These are phyloP conservation scores for Vigna mungo DNA, from an alignment of 306 rosid species.

Conservation along the genomic window DNA sequence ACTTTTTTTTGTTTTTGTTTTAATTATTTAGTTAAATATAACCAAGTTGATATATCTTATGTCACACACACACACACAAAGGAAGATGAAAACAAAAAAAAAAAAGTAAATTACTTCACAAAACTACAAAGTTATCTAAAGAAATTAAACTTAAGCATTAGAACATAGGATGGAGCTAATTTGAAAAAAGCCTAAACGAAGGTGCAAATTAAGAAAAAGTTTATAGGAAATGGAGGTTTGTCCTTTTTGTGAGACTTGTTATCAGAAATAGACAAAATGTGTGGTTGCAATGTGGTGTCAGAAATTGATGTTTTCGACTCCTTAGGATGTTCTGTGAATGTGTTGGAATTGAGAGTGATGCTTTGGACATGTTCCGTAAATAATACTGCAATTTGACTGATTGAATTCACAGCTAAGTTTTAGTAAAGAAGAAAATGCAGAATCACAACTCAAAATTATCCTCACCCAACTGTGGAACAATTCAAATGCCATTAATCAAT, in stretches of 20 bases:
- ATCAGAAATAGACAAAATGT: neutral
- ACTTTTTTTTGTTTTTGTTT: no score
- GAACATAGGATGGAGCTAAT: neutral
- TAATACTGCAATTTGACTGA: neutral
- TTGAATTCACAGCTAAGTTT: conserved; percentile 6
- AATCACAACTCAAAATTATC: neutral
- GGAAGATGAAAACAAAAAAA: no score
- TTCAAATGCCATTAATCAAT: neutral
- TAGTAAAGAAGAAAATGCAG: neutral
- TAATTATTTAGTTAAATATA: no score
- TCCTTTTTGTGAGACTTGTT: neutral
- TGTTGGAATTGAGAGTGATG: conserved; percentile 8
- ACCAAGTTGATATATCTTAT: no score
- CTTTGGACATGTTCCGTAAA: neutral
- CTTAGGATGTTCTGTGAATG: neutral
- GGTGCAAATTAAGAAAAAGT: conserved; percentile 5
- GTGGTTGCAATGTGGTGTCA: neutral
- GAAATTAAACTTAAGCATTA: no score
- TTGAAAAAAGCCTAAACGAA: neutral
- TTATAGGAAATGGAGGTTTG: neutral
- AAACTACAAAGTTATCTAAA: no score
- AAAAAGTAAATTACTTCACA: no score
- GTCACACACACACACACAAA: no score
- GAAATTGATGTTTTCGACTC: conserved; percentile 11
- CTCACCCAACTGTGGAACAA: neutral